A percentile compares a stretch with the other conserved stretches of the same genome.
phyloP scores from a whole-genome alignment of 768 basidiomycete species.

The Rhodotorula kratochvilovae region DNA sequence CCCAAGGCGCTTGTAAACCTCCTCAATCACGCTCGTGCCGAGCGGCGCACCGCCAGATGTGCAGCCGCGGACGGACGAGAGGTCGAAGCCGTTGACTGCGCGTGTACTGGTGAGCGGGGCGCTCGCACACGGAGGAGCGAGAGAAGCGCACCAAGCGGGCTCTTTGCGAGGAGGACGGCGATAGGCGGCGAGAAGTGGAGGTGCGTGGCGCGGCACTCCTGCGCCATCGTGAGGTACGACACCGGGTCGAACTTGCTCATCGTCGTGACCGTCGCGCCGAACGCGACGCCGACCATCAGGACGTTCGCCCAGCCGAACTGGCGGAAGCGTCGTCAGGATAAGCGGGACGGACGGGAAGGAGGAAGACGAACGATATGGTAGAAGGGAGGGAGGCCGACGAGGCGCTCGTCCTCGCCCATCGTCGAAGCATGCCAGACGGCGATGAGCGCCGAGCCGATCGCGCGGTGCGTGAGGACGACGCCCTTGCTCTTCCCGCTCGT shows the following conservation, averaged over 20 bases:
- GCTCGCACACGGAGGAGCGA: no score
- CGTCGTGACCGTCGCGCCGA: conserved; percentile 40
- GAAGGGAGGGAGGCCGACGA: conserved; percentile 43
- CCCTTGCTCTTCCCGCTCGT: conserved; percentile 43
- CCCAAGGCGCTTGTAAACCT: conserved; percentile 39
- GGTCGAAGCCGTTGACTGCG: conserved; percentile 39
- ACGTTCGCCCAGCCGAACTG: conserved; percentile 40
- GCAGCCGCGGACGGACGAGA: conserved; percentile 40
- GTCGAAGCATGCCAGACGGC: conserved; percentile 40
- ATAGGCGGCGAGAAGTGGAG: conserved; percentile 46
- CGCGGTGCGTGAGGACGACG: conserved; percentile 43
- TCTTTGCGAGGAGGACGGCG: conserved; percentile 44
- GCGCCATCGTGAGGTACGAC: conserved; percentile 41
- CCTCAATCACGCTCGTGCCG: conserved; percentile 39
- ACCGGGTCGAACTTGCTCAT: conserved; percentile 43
- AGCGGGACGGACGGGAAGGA: background rate
- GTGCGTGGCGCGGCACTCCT: conserved; percentile 42
- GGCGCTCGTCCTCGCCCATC: conserved; percentile 32
- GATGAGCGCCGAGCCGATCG: conserved; percentile 36
- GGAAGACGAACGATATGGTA: conserved; percentile 34
- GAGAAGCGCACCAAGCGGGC: conserved; percentile 28
- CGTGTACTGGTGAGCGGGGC: background rate
- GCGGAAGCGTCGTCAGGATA: background rate
- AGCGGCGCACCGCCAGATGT: conserved; percentile 44
- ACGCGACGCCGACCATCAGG: conserved; percentile 35